A percentile compares a stretch with the other conserved stretches of the same genome.
Evolutionary conservation across 2,329 filamentous ascomycete species (phyloP).

Genomic region (Chaetomium globosum): DNA sequence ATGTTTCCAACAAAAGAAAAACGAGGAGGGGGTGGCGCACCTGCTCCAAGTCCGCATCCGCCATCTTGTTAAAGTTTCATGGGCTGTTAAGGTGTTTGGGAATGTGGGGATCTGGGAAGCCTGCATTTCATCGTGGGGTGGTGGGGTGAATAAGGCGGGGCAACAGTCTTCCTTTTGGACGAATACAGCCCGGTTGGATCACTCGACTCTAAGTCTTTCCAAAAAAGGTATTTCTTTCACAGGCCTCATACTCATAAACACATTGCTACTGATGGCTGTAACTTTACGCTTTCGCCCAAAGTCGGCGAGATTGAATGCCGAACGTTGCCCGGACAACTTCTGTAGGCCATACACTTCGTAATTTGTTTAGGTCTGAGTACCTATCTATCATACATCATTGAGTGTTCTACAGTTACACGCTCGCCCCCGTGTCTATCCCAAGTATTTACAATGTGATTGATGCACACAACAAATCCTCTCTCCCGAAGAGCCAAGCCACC

Average conservation of each 20-base stretch:
- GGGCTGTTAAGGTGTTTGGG: neutral
- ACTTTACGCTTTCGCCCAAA: too few relatives aligned
- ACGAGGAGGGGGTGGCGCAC: slow-evolving; percentile 31
- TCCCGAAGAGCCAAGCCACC: neutral
- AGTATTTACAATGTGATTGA: slow-evolving; percentile 10
- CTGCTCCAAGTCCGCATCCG: slow-evolving; percentile 47
- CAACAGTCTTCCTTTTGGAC: neutral
- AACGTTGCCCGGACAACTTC: too few relatives aligned
- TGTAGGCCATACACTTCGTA: neutral
- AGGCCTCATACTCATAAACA: too few relatives aligned
- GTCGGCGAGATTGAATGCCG: too few relatives aligned
- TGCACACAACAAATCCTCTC: slow-evolving; percentile 1
- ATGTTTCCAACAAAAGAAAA: too few relatives aligned
- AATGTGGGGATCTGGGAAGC: slow-evolving; percentile 11
- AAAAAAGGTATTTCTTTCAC: too few relatives aligned
- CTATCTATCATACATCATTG: slow-evolving; percentile 25
- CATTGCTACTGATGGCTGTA: too few relatives aligned
- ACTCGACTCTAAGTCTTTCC: too few relatives aligned
- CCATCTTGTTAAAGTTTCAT: slow-evolving; percentile 36
- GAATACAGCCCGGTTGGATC: too few relatives aligned
- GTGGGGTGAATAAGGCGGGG: slow-evolving; percentile 16
- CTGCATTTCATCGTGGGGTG: slow-evolving; percentile 28
- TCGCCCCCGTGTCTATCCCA: slow-evolving; percentile 9
- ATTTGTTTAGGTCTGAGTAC: slow-evolving; percentile 6
- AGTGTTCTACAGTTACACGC: slow-evolving; percentile 18